Conservation (phyloP, 441 rosid genomes). For the Omphalea diandra region DNA sequence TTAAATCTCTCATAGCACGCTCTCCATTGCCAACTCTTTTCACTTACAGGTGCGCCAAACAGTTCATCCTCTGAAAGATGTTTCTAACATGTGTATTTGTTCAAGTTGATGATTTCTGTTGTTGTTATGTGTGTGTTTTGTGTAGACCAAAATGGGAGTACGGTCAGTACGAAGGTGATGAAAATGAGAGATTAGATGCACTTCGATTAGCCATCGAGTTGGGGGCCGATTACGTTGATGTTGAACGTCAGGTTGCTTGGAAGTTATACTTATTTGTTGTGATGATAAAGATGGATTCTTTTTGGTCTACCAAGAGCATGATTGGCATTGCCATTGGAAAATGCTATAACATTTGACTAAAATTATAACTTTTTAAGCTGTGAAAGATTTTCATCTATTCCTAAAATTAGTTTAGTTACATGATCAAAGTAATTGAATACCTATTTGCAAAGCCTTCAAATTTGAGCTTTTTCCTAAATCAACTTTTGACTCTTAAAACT, state of each 20-base stretch:
- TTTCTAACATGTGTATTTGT: too few relatives aligned
- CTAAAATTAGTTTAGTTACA: too few relatives aligned
- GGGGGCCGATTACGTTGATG: slow-evolving; percentile 93
- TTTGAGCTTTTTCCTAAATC: too few relatives aligned
- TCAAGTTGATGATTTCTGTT: too few relatives aligned
- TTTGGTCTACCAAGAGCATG: neutral
- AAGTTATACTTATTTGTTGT: neutral
- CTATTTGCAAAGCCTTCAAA: too few relatives aligned
- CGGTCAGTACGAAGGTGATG: slow-evolving; percentile 90
- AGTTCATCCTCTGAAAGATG: neutral
- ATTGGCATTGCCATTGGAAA: too few relatives aligned
- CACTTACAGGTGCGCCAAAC: slow-evolving; percentile 67
- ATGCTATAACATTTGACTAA: too few relatives aligned
- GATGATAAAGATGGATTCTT: neutral
- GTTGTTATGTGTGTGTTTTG: neutral
- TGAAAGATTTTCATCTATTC: too few relatives aligned
- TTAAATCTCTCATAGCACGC: slow-evolving; percentile 45
- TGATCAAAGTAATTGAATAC: too few relatives aligned
- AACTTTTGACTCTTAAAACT: too few relatives aligned
- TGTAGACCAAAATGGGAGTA: slow-evolving; percentile 94
- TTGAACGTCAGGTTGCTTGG: slow-evolving; percentile 80
- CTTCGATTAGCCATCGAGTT: slow-evolving; percentile 83
- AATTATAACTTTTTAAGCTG: too few relatives aligned
- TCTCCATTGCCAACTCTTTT: slow-evolving; percentile 78
- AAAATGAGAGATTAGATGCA: slow-evolving; percentile 54